phyloP scores from a whole-genome alignment of 305 asterid genomes.

The Fraxinus nigra region DNA sequence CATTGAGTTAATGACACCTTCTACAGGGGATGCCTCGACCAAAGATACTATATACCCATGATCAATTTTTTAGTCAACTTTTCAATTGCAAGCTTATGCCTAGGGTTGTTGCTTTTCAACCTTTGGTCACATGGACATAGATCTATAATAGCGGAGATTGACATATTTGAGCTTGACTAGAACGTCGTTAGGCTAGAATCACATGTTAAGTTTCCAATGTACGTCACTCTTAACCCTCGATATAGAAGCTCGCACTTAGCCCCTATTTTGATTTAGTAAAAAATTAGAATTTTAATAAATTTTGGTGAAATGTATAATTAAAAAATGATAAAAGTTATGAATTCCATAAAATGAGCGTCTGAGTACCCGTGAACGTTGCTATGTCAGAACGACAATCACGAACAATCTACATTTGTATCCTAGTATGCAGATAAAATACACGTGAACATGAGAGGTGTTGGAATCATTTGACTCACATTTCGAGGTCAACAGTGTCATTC shows the following conservation, averaged over 20 bases:
- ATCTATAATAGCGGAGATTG: too few relatives aligned
- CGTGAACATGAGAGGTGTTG: not conserved
- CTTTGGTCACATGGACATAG: not conserved
- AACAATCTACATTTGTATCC: not conserved
- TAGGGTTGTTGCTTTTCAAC: not conserved
- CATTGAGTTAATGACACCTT: too few relatives aligned
- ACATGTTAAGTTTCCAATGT: too few relatives aligned
- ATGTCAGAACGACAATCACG: not conserved
- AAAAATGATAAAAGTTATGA: too few relatives aligned
- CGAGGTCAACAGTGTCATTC: not conserved
- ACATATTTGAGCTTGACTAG: not conserved
- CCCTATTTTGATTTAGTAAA: too few relatives aligned
- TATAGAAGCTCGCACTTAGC: not conserved
- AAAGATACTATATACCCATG: not conserved
- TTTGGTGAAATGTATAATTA: too few relatives aligned
- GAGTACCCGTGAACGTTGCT: not conserved
- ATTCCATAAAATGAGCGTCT: too few relatives aligned
- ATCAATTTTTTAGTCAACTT: too few relatives aligned
- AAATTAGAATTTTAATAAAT: too few relatives aligned
- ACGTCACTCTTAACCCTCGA: not conserved
- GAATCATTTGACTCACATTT: not conserved
- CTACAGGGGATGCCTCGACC: too few relatives aligned
- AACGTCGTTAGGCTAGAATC: not conserved
- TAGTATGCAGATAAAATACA: too few relatives aligned
- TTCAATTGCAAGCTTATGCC: not conserved